Base-by-base conservation (phyloP, 2,329 filamentous ascomycete species). In the Geosmithia flava region DNA sequence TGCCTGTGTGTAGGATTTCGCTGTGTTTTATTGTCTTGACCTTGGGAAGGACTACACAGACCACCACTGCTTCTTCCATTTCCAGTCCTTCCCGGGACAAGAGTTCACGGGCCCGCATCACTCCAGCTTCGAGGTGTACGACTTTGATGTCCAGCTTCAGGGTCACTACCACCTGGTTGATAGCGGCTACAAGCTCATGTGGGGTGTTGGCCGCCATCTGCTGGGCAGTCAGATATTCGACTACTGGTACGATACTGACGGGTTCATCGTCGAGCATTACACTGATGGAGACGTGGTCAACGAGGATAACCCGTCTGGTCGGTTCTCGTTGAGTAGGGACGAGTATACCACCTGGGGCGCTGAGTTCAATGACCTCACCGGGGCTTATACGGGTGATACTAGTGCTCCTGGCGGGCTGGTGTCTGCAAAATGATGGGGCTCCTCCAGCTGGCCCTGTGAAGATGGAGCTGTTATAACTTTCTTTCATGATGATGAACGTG, bases 231-330 rank as follows among this genome's bases (percentile, higher is more conserved):
- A 81, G 60, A 71, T 82, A 41, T 83, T 82, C 52, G 78, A 83
- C 56, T 82, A 82, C 58, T 81, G 77, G 76, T 70, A 65, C 55
- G 76, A 80, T 59, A 66, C 69, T 1, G 70, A 61, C 5, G 68
- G 69, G 0, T 74, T 74, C 51, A 76, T 74, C 58, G 61, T 79
- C 44, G 75, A 79, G 58, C 75, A 79, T 54, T 82, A 82, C 56
- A 71, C 76, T 1, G 78, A 83, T 60, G 78, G 78, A 0, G 78
- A 83, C 60, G 49, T 80, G 48, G 75, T 81, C 1, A 79, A 79
- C 53, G 59, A 67, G 47, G 62, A 74, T 19, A 41, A 19, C 39
- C 29, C 29, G 7, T 30, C 29, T 30, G 6, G 7, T 6, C 29
- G 29, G 6, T 30, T 11, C 29, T 30, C 29, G 6, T 11, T 30